Evolutionary conservation across 805 yeast species (phyloP).

Genomic region (Torulaspora maleeae): DNA sequence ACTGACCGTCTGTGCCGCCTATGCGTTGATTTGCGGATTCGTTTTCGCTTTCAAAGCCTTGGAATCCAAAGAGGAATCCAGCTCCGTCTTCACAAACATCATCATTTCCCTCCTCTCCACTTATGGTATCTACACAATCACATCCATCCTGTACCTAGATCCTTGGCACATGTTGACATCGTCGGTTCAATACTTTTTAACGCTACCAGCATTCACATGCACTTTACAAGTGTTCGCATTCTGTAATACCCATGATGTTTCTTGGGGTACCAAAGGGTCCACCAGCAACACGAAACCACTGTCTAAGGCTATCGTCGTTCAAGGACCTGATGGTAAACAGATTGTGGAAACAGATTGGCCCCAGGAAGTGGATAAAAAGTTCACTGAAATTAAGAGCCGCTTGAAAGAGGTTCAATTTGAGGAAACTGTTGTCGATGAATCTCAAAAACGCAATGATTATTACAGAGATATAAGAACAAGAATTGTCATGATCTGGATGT

Average conservation of each 20-base stretch:
- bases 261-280: conserved; percentile 94
- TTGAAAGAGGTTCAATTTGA: conserved; percentile 34
- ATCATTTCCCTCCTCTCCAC: conserved; percentile 85
- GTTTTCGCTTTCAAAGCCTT: conserved; percentile 65
- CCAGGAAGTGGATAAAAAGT: conserved; percentile 38
- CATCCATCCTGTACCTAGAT: conserved; percentile 81
- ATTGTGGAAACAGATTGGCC: conserved; percentile 58
- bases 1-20: conserved; percentile 72
- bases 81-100: conserved; percentile 62
- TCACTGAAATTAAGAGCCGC: conserved; percentile 36
- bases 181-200: conserved; percentile 77
- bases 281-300: conserved; percentile 62
- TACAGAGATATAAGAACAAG: conserved; percentile 92
- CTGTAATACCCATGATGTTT: conserved; percentile 96
- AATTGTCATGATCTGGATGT: conserved; percentile 93
- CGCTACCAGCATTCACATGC: conserved; percentile 89
- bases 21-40: conserved; percentile 77
- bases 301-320: conserved; percentile 77
- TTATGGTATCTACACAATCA: conserved; percentile 78
- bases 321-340: conserved; percentile 77
- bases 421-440: conserved; percentile 29
- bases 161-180: conserved; percentile 96
- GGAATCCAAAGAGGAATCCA: conserved; percentile 35
- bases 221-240: conserved; percentile 93
- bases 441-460: conserved; percentile 61